phyloP scores from a whole-genome alignment of 2,329 filamentous ascomycete species.

The Tolypocladium endophyticum region DNA sequence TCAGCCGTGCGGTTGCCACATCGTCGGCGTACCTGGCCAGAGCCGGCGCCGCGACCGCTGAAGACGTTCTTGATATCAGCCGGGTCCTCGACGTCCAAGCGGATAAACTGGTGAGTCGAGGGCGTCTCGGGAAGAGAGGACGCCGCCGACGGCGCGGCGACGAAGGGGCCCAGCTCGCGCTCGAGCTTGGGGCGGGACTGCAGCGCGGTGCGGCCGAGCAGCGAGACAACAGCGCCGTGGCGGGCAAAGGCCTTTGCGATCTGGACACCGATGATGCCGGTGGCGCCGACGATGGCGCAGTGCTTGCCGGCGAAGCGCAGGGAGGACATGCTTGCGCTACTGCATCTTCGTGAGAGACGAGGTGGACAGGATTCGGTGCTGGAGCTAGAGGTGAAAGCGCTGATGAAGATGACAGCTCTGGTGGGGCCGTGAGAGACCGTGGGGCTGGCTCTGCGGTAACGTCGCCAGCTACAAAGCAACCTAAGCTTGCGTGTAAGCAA shows the following conservation, averaged over 20 bases:
- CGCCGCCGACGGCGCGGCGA: constrained; percentile 8
- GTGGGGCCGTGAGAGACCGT: background rate
- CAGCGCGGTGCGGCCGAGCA: constrained; percentile 47
- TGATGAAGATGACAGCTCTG: background rate
- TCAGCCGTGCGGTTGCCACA: background rate
- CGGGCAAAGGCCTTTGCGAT: constrained; percentile 57
- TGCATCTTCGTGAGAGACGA: background rate
- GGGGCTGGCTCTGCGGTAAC: background rate
- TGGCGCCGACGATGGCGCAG: constrained; percentile 58
- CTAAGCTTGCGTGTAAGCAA: background rate
- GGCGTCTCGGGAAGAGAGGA: constrained; percentile 7
- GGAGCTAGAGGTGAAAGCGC: background rate
- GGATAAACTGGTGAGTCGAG: constrained; percentile 21
- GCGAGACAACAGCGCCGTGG: constrained; percentile 48
- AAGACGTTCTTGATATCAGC: constrained; percentile 21
- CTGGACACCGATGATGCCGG: constrained; percentile 58
- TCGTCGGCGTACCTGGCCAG: background rate
- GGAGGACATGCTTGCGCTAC: constrained; percentile 7
- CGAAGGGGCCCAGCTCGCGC: constrained; percentile 14
- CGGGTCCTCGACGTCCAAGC: constrained; percentile 18
- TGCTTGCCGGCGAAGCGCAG: constrained; percentile 34
- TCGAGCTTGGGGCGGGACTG: constrained; percentile 32
- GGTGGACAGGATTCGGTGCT: background rate
- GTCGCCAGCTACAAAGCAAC: too few relatives aligned
- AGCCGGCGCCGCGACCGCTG: background rate